Conservation (phyloP, 257 asterid genomes). For the Solanum peruvianum region DNA sequence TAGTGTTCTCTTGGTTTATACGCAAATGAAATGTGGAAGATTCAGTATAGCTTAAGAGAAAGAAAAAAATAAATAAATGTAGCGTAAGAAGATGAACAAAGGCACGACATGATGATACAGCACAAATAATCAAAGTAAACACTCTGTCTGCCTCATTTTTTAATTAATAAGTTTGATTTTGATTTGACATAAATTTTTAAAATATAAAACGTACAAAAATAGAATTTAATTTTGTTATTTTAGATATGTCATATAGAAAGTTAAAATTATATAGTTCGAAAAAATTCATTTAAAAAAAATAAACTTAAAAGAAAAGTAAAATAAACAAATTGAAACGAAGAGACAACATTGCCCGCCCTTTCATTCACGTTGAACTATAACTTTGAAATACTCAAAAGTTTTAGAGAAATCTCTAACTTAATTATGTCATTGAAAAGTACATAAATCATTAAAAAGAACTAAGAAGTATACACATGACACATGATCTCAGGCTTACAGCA, state of each 20-base stretch:
- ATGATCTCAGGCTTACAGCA: not conserved
- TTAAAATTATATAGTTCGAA: accelerated
- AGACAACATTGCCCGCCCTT: not conserved
- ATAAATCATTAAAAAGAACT: not conserved
- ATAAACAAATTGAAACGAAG: not conserved
- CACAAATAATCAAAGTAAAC: not conserved
- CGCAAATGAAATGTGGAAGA: not conserved
- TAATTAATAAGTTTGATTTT: not conserved
- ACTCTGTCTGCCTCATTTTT: not conserved
- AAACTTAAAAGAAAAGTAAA: accelerated
- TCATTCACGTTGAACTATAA: not conserved
- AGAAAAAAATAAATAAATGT: not conserved
- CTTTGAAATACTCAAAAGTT: not conserved
- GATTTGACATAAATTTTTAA: not conserved
- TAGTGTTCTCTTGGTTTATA: not conserved
- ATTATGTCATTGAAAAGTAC: not conserved
- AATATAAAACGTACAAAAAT: not conserved
- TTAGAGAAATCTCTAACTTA: not conserved
- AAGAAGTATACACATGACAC: not conserved
- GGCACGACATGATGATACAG: not conserved
- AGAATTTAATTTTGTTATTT: not conserved
- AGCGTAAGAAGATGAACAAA: not conserved
- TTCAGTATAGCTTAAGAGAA: not conserved
- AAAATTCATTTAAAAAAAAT: accelerated
- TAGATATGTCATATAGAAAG: accelerated